A percentile compares a stretch with the other conserved stretches of the same genome.
Conservation (phyloP, 129 eudicot genomes). For the Gnaphalium uliginosum region DNA sequence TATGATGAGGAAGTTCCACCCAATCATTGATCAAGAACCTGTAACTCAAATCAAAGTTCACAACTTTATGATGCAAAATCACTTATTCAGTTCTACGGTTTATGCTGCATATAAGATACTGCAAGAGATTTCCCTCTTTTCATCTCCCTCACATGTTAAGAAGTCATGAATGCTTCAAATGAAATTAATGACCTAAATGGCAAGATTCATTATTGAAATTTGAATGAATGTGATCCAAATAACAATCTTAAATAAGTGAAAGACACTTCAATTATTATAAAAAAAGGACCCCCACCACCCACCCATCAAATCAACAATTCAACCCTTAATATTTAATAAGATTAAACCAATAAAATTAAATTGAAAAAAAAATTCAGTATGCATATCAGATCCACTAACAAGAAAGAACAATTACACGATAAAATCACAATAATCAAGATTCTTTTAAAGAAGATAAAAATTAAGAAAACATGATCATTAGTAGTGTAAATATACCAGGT, state of each 20-base stretch:
- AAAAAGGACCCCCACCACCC: constrained; percentile 15
- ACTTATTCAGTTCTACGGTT: not conserved
- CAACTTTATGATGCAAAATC: not conserved
- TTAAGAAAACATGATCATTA: not conserved
- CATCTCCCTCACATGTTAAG: not conserved
- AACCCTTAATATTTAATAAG: constrained; percentile 17
- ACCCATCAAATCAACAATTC: constrained; percentile 9
- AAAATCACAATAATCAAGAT: constrained; percentile 18
- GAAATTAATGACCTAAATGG: constrained; percentile 3
- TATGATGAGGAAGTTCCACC: constrained; percentile 1
- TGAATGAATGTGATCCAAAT: constrained; percentile 22
- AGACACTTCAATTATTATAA: constrained; percentile 15
- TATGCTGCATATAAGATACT: not conserved
- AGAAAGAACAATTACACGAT: not conserved
- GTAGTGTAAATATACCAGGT: constrained; percentile 39
- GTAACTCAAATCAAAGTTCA: not conserved
- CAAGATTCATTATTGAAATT: constrained; percentile 9
- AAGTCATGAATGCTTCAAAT: constrained; percentile 13
- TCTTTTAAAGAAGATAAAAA: not conserved
- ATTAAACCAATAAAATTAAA: not conserved
- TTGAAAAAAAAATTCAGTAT: not conserved
- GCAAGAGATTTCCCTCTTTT: not conserved
- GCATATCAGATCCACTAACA: constrained; percentile 22
- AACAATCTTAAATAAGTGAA: constrained; percentile 15
- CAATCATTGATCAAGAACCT: not conserved